These are phyloP conservation scores for Vinca minor DNA, from an alignment of 257 asterid genomes.

Conservation along the genomic window DNA sequence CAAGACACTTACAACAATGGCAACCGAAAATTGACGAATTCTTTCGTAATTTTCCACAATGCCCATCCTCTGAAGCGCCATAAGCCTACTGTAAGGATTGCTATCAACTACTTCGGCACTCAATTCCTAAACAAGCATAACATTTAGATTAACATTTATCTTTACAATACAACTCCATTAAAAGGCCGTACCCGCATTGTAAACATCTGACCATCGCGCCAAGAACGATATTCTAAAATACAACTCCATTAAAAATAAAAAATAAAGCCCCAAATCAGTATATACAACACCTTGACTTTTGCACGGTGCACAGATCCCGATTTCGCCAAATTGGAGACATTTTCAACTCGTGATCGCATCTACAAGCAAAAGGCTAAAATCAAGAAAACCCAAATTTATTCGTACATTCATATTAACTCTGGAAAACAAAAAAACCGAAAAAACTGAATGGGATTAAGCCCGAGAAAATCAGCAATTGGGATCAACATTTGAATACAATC, in stretches of 20 bases:
- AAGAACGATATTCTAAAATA: no score
- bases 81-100: constrained; percentile 95
- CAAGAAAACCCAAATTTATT: constrained; percentile 1
- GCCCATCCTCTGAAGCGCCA: constrained; percentile 99
- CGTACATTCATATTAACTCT: not conserved
- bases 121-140: constrained; percentile 52
- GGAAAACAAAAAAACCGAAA: not conserved
- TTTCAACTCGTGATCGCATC: constrained; percentile 53
- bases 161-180: constrained; percentile 1
- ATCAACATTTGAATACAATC: not conserved
- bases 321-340: constrained; percentile 34
- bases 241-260: no score
- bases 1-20: constrained; percentile 71
- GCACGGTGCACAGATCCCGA: constrained; percentile 43
- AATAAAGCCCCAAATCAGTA: constrained; percentile 1
- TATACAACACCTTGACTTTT: constrained; percentile 59
- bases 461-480: not conserved
- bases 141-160: not conserved
- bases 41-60: constrained; percentile 87
- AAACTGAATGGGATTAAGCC: not conserved
- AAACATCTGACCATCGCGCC: no score
- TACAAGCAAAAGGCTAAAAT: constrained; percentile 22
- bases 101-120: constrained; percentile 93
- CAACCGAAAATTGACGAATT: constrained; percentile 76
- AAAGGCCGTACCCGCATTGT: no score